Conservation (phyloP, 2,329 filamentous ascomycete species). For the Chalaropsis thielavioides region DNA sequence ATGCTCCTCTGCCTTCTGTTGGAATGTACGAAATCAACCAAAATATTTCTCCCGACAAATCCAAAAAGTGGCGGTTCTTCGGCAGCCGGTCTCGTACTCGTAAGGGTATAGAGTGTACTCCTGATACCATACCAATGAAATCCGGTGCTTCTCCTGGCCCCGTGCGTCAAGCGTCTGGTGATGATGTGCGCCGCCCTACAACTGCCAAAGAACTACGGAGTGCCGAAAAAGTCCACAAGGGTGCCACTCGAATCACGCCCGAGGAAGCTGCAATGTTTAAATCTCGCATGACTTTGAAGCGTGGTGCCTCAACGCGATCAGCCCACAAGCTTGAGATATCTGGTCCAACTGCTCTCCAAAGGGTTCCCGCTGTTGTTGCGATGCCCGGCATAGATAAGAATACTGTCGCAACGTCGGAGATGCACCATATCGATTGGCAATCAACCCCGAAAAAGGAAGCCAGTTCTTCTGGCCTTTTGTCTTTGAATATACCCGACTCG, state of each 20-base stretch:
- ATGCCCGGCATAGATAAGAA: conserved; percentile 7
- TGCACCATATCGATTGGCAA: background rate
- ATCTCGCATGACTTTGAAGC: conserved; percentile 10
- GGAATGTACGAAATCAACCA: background rate
- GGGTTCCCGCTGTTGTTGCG: background rate
- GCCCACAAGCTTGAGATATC: conserved; percentile 5
- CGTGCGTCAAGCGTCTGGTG: background rate
- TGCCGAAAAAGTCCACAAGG: background rate
- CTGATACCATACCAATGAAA: background rate
- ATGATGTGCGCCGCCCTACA: background rate
- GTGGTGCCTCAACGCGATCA: background rate
- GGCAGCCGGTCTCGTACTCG: conserved; percentile 15
- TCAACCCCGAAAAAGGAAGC: conserved; percentile 17
- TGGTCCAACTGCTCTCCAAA: conserved; percentile 3
- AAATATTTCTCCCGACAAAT: conserved; percentile 11
- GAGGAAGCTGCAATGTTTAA: conserved; percentile 17
- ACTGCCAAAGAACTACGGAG: background rate
- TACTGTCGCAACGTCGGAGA: background rate
- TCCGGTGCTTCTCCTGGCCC: background rate
- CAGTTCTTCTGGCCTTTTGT: conserved; percentile 34
- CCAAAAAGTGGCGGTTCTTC: conserved; percentile 19
- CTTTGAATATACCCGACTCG: conserved; percentile 66
- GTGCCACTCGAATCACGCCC: background rate
- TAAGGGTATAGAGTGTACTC: conserved; percentile 4
- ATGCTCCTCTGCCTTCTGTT: background rate